Evolutionary conservation across 192 early-diverging fungal genomes (phyloP).

Genomic region (Entomortierella beljakovae): DNA sequence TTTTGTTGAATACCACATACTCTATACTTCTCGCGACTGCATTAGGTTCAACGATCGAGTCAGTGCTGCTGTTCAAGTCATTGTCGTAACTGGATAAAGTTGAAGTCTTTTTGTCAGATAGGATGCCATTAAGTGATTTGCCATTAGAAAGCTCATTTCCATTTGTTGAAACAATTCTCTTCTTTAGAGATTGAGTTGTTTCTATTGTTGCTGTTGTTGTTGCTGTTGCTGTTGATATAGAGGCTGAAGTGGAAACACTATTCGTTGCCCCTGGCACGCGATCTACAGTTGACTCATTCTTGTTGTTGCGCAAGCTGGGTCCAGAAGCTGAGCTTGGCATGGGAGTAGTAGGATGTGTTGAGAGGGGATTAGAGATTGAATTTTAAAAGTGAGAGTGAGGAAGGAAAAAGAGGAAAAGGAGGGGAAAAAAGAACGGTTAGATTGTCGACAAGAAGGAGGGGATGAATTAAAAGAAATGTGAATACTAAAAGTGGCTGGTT

Average conservation of each 20-base stretch:
- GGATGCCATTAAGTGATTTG: constrained; percentile 16
- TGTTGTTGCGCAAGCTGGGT: constrained; percentile 6
- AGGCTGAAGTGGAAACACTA: neutral
- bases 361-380: neutral
- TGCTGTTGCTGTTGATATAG: constrained; percentile 2
- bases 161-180: constrained; percentile 2
- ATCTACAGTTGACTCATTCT: neutral
- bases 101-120: constrained; percentile 11
- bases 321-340: constrained; percentile 23
- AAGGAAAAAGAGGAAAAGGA: neutral
- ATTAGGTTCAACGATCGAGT: neutral
- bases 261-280: constrained; percentile 6
- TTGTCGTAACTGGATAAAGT: constrained; percentile 7
- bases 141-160: constrained; percentile 6
- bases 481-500: no score
- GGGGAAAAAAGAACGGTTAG: neutral
- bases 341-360: neutral
- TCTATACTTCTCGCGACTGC: neutral
- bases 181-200: constrained; percentile 13
- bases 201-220: constrained; percentile 21
- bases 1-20: no score
- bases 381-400: neutral
- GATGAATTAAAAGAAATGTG: neutral
- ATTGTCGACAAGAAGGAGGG: neutral
- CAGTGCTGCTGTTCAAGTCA: constrained; percentile 9